Percentiles rank a stretch among this genome's conserved stretches.
Evolutionary conservation across 225 moss, liverwort and hornwort species (phyloP).

Genomic region (Antitrichia curtipendula): DNA sequence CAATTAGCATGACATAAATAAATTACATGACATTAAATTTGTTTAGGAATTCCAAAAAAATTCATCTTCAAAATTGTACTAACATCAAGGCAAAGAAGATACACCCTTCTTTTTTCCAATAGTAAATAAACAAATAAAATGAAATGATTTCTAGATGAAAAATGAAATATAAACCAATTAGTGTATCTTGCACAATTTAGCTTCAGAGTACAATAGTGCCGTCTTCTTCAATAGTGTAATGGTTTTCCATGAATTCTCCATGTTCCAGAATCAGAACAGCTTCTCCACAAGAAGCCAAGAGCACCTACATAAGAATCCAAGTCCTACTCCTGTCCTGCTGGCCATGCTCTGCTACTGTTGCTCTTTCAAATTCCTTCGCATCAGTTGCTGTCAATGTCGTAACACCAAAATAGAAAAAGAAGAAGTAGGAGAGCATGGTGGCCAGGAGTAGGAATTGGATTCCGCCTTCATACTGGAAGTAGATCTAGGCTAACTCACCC

Average conservation of each 20-base stretch:
- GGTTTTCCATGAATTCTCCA: neutral
- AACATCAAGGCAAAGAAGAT: neutral
- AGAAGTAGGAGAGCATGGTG: neutral
- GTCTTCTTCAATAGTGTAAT: neutral
- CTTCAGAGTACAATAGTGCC: neutral
- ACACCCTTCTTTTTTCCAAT: neutral
- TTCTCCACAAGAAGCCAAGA: neutral
- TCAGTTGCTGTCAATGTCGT: neutral
- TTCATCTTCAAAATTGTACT: neutral
- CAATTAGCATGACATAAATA: no score
- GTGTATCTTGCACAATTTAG: fast-evolving
- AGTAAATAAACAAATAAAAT: neutral
- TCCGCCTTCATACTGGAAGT: neutral
- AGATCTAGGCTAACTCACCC: neutral
- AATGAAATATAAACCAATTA: no score
- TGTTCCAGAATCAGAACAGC: neutral
- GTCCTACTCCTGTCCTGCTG: neutral
- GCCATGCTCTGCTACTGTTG: neutral
- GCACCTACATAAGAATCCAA: neutral
- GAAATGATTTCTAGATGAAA: neutral
- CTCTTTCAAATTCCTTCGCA: neutral
- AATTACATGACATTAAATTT: neutral
- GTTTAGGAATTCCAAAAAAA: neutral
- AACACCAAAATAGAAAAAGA: neutral
- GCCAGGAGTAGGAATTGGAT: neutral